Base-by-base conservation (phyloP, 352 stramenopile genomes). In the Pythium myriotylum region DNA sequence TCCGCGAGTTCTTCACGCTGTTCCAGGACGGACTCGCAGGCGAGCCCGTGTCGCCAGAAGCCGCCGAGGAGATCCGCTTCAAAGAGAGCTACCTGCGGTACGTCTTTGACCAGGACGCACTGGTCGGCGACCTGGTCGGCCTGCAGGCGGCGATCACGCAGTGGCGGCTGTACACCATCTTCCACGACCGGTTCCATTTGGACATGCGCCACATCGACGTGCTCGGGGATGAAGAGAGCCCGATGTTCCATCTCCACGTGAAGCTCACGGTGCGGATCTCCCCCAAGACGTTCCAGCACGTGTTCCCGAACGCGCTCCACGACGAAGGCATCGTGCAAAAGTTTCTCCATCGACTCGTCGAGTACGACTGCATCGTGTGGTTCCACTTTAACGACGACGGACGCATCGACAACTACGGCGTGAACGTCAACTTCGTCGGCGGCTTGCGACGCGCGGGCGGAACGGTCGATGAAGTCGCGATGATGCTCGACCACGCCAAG, bases 121-220 rank as follows among this genome's bases (percentile, higher is more conserved):
- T 42, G 12, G 35, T 56, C 4, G 58, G 39, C 7, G 39, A 56
- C 24, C 3, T 52, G 9, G 3, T 19, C 10, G 63, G 63, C 26
- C 37, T 71, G n/a, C 20, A 62, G 3, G 53, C 40, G 13, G 39
- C 50, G 8, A 59, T 71, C 16, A 43, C 55, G 23, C 63, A 71
- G 63, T 71, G 63, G 58, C 58, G 54, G 16, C 40, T 54, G 14
- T 65, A 68, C 53, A 65, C 58, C 4, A 27, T 35, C 9, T 59
- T 56, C 45, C 43, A 72, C 24, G 45, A 41, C 32, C 5, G 32
- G 2, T 62, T 62, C 54, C 45, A 40, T 35, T 24, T 62, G 13
- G 43, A 43, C 23, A 33, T 54, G 29, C 39, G 27, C 27, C 42
- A 24, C 16, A 60, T 60, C 27, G 53, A 60, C 0, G 50, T 54